Base-by-base conservation (phyloP, 2,329 filamentous ascomycete genomes). In the Uncinocarpus reesii region DNA sequence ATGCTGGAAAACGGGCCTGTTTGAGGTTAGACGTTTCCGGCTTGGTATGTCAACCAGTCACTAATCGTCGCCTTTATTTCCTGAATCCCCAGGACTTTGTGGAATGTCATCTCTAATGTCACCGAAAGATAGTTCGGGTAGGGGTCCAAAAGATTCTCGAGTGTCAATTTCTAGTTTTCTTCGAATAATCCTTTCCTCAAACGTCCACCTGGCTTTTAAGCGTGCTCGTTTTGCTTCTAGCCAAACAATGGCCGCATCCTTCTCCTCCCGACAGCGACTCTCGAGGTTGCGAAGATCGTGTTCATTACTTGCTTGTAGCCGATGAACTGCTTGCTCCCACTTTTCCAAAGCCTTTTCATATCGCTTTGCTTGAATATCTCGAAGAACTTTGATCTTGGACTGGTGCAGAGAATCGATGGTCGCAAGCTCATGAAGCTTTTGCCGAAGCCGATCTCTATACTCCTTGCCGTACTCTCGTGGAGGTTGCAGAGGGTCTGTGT, bases 311-410 rank as follows among this genome's bases (percentile, higher is more conserved):
- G 59, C 53, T 45, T 65, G 60, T 31, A 71, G 47, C 1, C 57
- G 53, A 2, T 65, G 58, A 3, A 69, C 51, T 50, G 70, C 68
- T 15, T 55, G 56, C 35, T 67, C 67, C 57, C 68, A 67, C 8
- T 64, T 64, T 15, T 57, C 55, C 15, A 68, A 59, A 3, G 66
- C 59, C 42, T 67, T 66, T 37, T 66, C 63, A 6, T 69, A 56
- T 32, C 62, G 61, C 28, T 64, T 59, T 42, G 71, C 67, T 50
- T 72, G 69, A n/a, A 62, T 64, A 29, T 71, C 69, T 15, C 69
- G 64, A 15, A 72, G 60, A 10, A 72, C 69, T 49, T 72, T 71
- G 54, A 72, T 69, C 28, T 67, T 69, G 7, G 68, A 62, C 13
- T 63, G 55, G 42, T 72, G 69, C 1, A 72, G 59, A 20, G 61